phyloP scores from a whole-genome alignment of 768 basidiomycete species.

The Russula sp. region DNA sequence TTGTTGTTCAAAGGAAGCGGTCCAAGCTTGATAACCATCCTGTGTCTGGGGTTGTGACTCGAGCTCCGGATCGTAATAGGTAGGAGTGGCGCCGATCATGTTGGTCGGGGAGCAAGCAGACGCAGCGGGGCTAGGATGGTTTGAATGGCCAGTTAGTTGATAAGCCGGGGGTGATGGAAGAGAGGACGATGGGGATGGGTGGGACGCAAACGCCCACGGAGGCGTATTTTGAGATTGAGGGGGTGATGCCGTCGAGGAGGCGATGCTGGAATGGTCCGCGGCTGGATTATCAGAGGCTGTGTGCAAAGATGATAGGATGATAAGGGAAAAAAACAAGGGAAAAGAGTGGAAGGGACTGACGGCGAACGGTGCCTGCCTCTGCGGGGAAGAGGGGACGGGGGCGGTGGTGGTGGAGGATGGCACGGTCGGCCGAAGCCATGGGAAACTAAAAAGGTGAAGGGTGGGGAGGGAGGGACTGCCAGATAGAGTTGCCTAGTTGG shows the following conservation, averaged over 20 bases:
- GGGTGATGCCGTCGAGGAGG: not conserved
- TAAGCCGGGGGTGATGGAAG: conserved; percentile 3
- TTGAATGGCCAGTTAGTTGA: not conserved
- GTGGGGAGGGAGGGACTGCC: not conserved
- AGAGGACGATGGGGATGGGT: not conserved
- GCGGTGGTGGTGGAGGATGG: not conserved
- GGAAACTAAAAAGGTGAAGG: not conserved
- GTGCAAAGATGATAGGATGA: not conserved
- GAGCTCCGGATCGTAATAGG: conserved; percentile 22
- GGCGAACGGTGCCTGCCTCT: not conserved
- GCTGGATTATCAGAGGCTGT: not conserved
- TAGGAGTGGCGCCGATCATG: conserved; percentile 23
- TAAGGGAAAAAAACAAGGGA: not conserved
- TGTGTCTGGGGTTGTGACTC: conserved; percentile 3
- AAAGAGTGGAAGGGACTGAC: not conserved
- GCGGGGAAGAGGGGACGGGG: not conserved
- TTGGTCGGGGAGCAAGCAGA: not conserved
- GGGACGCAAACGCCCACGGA: conserved; percentile 4
- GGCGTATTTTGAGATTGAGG: not conserved
- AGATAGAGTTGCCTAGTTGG: not conserved
- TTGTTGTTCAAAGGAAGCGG: not conserved
- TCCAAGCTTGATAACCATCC: conserved; percentile 15
- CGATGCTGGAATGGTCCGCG: conserved; percentile 4
- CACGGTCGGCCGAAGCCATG: conserved; percentile 2
- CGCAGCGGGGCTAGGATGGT: not conserved